These are phyloP conservation scores for Parietaria judaica DNA, from an alignment of 306 rosid genomes.

Conservation along the genomic window DNA sequence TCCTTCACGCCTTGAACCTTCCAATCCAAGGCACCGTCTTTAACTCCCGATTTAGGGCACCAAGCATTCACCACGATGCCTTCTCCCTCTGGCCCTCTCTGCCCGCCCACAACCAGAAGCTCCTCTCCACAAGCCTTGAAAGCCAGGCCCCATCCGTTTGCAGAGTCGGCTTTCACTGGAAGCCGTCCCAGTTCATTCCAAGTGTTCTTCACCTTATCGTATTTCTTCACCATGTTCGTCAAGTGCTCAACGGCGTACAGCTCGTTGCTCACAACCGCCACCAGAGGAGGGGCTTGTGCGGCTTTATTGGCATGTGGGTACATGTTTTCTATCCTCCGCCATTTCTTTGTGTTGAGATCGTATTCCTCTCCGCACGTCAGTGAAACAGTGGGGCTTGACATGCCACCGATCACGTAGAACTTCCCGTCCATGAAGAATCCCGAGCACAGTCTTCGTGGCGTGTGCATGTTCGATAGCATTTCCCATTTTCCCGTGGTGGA, in stretches of 20 bases:
- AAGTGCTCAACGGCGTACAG: constrained; percentile 67
- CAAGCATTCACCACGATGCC: constrained; percentile 71
- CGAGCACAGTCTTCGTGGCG: constrained; percentile 80
- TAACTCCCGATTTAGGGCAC: constrained; percentile 64
- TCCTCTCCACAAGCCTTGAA: constrained; percentile 91
- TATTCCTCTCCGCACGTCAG: constrained; percentile 90
- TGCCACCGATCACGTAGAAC: constrained; percentile 90
- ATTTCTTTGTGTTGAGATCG: constrained; percentile 54
- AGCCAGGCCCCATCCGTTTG: constrained; percentile 94
- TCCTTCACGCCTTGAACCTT: constrained; percentile 74
- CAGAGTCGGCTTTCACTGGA: constrained; percentile 76
- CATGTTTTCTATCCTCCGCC: constrained; percentile 81
- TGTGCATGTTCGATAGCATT: constrained; percentile 64
- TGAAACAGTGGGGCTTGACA: constrained; percentile 65
- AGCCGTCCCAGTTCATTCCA: constrained; percentile 88
- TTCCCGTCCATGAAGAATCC: constrained; percentile 84
- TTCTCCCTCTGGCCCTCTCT: constrained; percentile 87
- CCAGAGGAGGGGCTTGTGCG: constrained; percentile 93
- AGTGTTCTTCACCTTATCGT: constrained; percentile 58
- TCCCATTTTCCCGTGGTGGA: constrained; percentile 64
- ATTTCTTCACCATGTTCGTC: constrained; percentile 86
- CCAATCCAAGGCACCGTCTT: constrained; percentile 72
- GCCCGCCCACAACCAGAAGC: constrained; percentile 89
- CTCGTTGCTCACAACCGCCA: constrained; percentile 85
- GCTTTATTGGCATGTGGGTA: constrained; percentile 69